Evolutionary conservation across 306 rosid species (phyloP).

Genomic region (Leucaena leucocephala): DNA sequence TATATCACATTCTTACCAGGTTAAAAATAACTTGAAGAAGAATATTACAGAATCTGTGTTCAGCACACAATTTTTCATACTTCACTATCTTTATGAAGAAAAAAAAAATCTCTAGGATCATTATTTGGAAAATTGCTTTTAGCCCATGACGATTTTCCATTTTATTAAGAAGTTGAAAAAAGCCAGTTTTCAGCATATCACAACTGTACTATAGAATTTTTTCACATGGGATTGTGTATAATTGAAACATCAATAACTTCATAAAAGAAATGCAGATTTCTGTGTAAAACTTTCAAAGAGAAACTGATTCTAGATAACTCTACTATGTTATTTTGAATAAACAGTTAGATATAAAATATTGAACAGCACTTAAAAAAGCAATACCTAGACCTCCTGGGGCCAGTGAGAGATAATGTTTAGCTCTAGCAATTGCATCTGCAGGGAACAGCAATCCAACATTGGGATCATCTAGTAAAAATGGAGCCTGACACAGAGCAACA

Average conservation of each 20-base stretch:
- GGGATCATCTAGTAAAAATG: constrained; percentile 92
- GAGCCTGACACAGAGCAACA: constrained; percentile 99
- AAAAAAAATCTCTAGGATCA: neutral
- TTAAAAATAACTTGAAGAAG: constrained; percentile 17
- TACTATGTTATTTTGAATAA: constrained; percentile 12
- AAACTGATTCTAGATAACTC: constrained; percentile 17
- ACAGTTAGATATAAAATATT: constrained; percentile 3
- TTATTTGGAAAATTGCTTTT: neutral
- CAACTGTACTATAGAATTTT: neutral
- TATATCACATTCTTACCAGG: constrained; percentile 22
- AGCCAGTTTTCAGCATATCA: neutral
- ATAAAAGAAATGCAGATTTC: constrained; percentile 12
- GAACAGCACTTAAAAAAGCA: constrained; percentile 28
- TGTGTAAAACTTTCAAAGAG: neutral
- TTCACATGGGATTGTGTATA: neutral
- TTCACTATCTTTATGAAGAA: constrained; percentile 1
- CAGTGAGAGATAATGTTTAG: constrained; percentile 80
- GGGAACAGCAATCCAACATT: constrained; percentile 92
- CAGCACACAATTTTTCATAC: constrained; percentile 4
- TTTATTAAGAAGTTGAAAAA: constrained; percentile 5
- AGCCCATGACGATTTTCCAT: neutral
- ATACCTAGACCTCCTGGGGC: constrained; percentile 96
- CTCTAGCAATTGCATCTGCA: constrained; percentile 97
- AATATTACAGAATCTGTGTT: neutral
- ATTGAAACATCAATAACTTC: constrained; percentile 3